Conservation (phyloP, 2,329 filamentous ascomycete genomes). For the Pseudopithomyces maydicus region DNA sequence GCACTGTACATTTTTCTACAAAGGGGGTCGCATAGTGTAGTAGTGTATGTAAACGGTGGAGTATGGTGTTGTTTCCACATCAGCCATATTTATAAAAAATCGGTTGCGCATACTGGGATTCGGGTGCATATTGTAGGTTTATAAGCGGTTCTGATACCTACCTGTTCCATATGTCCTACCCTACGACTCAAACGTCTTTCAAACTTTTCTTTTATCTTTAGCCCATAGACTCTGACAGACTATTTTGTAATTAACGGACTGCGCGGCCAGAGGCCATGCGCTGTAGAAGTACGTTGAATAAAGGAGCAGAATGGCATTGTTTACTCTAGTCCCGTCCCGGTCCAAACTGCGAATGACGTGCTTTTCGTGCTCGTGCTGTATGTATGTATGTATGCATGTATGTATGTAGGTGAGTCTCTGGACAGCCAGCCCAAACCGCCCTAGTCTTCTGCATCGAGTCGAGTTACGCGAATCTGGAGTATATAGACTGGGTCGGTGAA, state of each 20-base stretch:
- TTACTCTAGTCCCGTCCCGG: not conserved
- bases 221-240: slow-evolving; percentile 14
- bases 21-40: slow-evolving; percentile 2
- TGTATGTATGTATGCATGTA: not conserved
- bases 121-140: slow-evolving; percentile 1
- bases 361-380: not conserved
- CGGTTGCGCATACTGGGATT: not conserved
- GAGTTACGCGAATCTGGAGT: not conserved
- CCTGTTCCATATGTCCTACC: slow-evolving; percentile 7
- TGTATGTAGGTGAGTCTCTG: not conserved
- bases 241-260: slow-evolving; percentile 25
- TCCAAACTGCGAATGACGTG: too few relatives aligned
- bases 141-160: slow-evolving; percentile 4
- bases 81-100: not conserved
- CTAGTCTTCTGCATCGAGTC: not conserved
- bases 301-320: slow-evolving; percentile 12
- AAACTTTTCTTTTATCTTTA: slow-evolving; percentile 9
- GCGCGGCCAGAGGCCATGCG: slow-evolving; percentile 16
- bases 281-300: slow-evolving; percentile 14
- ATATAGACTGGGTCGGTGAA: not conserved
- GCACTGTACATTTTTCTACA: slow-evolving; percentile 23
- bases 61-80: slow-evolving; percentile 8
- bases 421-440: not conserved
- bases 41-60: slow-evolving; percentile 25
- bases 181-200: slow-evolving; percentile 23